Evolutionary conservation across 257 asterid genomes (phyloP), one percentile per base, ranked within the genome.

Genomic region (Scutellaria galericulata): DNA sequence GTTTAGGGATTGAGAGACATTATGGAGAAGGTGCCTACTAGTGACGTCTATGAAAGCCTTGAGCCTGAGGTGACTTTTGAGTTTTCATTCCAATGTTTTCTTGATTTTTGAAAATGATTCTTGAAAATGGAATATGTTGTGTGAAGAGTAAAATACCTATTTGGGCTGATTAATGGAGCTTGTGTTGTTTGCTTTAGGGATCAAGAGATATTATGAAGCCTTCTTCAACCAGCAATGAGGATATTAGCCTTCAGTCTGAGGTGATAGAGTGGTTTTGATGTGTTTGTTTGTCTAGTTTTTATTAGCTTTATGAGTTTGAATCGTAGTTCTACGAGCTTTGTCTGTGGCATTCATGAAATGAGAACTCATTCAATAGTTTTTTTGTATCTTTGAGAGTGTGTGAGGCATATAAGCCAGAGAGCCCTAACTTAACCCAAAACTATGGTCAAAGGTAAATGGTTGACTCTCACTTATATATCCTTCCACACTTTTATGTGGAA

Each of bases 11-110:
- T 84, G 61, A 78, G 54, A 60, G 78, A 67, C 37, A 57, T 67
- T 9, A 85, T 85, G 91, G 90, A 82, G 81, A 78, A 74, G 18
- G 70, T 71, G 44, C 71, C 87, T 48, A 64, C 81, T 11, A 72
- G 76, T 79, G 72, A 74, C 73, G 83, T 5, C 45, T 56, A 68
- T 40, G 42, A 71, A 4, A 54, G 20, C 77, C 46, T 64, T 77
- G 56, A 57, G 13, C 13, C 42, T 52, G 72, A 84, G 89, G 86
- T 82, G 48, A 41, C 6, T 31, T 76, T 59, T 15, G 11, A 13
- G 55, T 45, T 56, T 13, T 72, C 45, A 35, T 9, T 8, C 39
- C 40, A 59, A 14, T 62, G 24, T 8, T 72, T 60, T 73, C 37
- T 56, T 20, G 18, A 27, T 53, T 4, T 14, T 24, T 44, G 9